Evolutionary conservation across 805 yeast species (phyloP).

Genomic region (Monosporozyma aerobia): DNA sequence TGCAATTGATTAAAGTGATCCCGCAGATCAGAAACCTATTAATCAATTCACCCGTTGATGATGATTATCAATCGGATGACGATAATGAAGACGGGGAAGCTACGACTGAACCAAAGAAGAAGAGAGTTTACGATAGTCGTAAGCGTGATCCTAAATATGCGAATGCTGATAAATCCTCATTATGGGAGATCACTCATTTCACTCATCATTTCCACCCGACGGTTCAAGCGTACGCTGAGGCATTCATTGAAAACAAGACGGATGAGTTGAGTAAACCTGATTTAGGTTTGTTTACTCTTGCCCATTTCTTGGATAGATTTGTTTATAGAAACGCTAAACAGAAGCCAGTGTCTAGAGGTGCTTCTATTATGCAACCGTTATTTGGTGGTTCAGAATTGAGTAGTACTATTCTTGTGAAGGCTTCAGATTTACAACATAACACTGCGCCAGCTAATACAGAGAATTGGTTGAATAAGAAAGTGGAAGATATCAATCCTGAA

Average conservation of each 20-base stretch:
- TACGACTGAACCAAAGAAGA: slow-evolving; percentile 22
- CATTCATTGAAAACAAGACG: slow-evolving; percentile 41
- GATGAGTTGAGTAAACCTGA: slow-evolving; percentile 67
- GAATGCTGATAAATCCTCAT: slow-evolving; percentile 68
- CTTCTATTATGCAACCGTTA: slow-evolving; percentile 95
- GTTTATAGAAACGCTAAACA: slow-evolving; percentile 89
- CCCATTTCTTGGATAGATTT: slow-evolving; percentile 90
- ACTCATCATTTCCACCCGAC: slow-evolving; percentile 87
- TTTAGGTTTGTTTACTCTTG: slow-evolving; percentile 73
- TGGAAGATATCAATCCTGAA: slow-evolving; percentile 67
- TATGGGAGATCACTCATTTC: slow-evolving; percentile 81
- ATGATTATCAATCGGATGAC: slow-evolving; percentile 40
- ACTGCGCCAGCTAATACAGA: slow-evolving; percentile 74
- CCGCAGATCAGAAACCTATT: slow-evolving; percentile 64
- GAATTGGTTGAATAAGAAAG: slow-evolving; percentile 66
- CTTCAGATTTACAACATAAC: slow-evolving; percentile 38
- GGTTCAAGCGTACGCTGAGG: slow-evolving; percentile 67
- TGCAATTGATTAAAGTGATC: slow-evolving; percentile 52
- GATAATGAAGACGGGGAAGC: slow-evolving; percentile 35
- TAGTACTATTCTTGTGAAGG: slow-evolving; percentile 56
- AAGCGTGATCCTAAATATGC: slow-evolving; percentile 91
- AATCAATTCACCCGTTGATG: slow-evolving; percentile 43
- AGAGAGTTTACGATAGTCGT: slow-evolving; percentile 58
- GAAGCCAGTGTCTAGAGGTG: slow-evolving; percentile 65
- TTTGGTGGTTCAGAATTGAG: slow-evolving; percentile 64